Conservation (phyloP, 1,284 basidiomycete genomes). For the Puccinia novopanici region DNA sequence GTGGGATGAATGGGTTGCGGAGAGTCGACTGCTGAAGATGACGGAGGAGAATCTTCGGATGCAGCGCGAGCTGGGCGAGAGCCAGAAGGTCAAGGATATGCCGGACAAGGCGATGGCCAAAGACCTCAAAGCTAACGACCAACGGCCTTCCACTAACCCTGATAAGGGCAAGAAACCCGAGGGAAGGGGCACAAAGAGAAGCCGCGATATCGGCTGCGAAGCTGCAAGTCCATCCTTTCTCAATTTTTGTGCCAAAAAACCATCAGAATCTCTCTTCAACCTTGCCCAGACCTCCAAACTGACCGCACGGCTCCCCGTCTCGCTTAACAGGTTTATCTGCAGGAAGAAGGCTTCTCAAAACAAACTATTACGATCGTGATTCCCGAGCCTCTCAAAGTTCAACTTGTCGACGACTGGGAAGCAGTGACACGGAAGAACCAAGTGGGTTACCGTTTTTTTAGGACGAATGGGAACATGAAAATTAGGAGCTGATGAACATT, state of each 20-base stretch:
- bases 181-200: slow-evolving; percentile 57
- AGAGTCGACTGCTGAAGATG: slow-evolving; percentile 77
- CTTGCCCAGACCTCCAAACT: background rate
- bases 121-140: slow-evolving; percentile 53
- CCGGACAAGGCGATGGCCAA: slow-evolving; percentile 59
- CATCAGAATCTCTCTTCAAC: background rate
- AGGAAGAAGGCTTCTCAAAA: slow-evolving; percentile 66
- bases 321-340: background rate
- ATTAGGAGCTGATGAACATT: slow-evolving; percentile 20
- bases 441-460: slow-evolving; percentile 60
- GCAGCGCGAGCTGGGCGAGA: slow-evolving; percentile 65
- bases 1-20: slow-evolving; percentile 99
- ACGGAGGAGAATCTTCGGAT: slow-evolving; percentile 81
- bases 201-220: slow-evolving; percentile 60
- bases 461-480: background rate
- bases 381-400: slow-evolving; percentile 82
- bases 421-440: slow-evolving; percentile 90
- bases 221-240: slow-evolving; percentile 59
- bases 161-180: slow-evolving; percentile 60
- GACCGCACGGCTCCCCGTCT: background rate
- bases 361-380: slow-evolving; percentile 85
- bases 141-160: slow-evolving; percentile 57
- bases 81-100: slow-evolving; percentile 65
- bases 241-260: slow-evolving; percentile 41
- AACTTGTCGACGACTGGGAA: slow-evolving; percentile 97